Conservation (phyloP, 352 stramenopile genomes). For the Phytopythium chamaehyphon region DNA sequence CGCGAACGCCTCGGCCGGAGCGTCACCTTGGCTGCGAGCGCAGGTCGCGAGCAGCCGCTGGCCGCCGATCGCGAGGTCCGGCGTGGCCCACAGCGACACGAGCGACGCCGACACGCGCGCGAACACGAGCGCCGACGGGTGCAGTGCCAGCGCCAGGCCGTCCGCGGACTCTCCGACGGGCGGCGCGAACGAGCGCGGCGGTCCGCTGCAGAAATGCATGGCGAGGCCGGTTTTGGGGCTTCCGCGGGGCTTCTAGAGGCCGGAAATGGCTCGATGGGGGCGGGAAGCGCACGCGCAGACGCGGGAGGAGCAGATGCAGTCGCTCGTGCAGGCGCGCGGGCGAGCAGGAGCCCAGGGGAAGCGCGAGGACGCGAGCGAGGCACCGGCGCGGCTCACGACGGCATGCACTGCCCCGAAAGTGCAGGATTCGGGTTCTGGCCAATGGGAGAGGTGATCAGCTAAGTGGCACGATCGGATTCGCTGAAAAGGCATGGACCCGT, state of each 20-base stretch:
- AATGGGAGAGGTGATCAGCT: background rate
- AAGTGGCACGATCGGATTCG: slow-evolving; percentile 3
- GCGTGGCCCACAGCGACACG: slow-evolving; percentile 50
- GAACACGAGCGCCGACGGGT: slow-evolving; percentile 46
- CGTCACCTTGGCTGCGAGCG: slow-evolving; percentile 15
- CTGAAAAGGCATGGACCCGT: background rate
- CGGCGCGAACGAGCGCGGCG: slow-evolving; percentile 54
- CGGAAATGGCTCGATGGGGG: background rate
- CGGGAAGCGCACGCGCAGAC: background rate
- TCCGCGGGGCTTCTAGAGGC: background rate
- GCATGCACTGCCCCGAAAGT: background rate
- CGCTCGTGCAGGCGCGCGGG: background rate
- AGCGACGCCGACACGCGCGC: slow-evolving; percentile 41
- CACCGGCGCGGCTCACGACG: too few species aligned
- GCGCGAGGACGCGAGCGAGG: background rate
- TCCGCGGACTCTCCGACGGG: slow-evolving; percentile 30
- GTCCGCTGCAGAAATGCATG: slow-evolving; percentile 76
- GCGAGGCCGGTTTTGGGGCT: background rate
- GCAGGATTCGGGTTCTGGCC: background rate
- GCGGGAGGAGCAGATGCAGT: background rate
- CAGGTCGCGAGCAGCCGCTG: slow-evolving; percentile 38
- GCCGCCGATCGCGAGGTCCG: slow-evolving; percentile 18
- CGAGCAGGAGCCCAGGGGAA: background rate
- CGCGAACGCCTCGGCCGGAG: slow-evolving; percentile 12
- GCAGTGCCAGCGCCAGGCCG: slow-evolving; percentile 47